Evolutionary conservation across 73 alveolate species (phyloP), one percentile per base, ranked within the genome.

Genomic region (Stentor roeselii): DNA sequence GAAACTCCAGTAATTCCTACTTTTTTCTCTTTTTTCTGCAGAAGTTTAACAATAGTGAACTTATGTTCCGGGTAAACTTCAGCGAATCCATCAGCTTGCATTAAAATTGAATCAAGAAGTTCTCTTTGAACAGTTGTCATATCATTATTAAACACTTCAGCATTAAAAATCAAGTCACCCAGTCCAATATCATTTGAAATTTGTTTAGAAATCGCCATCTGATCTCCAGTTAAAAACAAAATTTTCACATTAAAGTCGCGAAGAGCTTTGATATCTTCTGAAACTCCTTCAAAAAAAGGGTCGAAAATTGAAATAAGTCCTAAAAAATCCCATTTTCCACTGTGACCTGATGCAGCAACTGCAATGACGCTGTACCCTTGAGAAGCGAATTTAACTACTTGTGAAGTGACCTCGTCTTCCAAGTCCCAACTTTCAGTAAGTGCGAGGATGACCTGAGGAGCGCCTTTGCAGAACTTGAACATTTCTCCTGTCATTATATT

Each of bases 1-100:
- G 99, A 99, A 92, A 95, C 99, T 42, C 99, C 99, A 78, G 99
- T 95, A 99, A 97, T 97, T 78, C 35, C 74, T 58, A 58, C 74
- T 58, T 2, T 58, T 1, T 2, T 21, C 35, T 31, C 74, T 58
- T 58, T 58, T 21, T 58, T 58, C 27, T 58, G 74, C 15, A 58
- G 27, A 21, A 58, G 35, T 2, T 58, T 31, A 67, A 21, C 14
- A 14, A 67, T 31, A 14, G 21, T n/a, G 50, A 15, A 75, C 15
- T 75, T 75, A 30, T 75, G 84, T 60, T 75, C 84, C 34, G 84
- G 84, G 2, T 30, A 75, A 39, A 75, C 84, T 32, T 42, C 84
- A 6, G 84, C 84, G 2, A 75, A 75, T 11, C 84, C 84, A 36
- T 36, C 50, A 36, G 82, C 82, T 0, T 31, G 15, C 30, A 27